Evolutionary conservation across 768 basidiomycete genomes (phyloP).

Genomic region (Hygrocybe coccinea): DNA sequence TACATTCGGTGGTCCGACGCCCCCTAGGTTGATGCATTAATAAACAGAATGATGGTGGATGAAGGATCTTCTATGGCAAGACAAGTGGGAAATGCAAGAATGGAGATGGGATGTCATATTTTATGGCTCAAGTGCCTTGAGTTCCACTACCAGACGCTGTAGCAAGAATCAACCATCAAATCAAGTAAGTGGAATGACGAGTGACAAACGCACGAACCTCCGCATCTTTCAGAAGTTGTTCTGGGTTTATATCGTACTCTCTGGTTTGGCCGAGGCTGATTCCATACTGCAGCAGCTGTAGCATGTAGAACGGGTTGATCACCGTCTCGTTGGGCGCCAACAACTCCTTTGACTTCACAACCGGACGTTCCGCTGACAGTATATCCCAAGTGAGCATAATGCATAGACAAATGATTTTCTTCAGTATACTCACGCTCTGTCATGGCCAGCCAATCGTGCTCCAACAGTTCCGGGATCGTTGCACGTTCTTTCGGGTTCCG

Average conservation of each 20-base stretch:
- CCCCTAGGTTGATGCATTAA: background rate
- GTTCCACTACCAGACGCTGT: constrained; percentile 42
- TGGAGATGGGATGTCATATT: background rate
- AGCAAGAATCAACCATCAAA: background rate
- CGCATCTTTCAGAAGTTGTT: constrained; percentile 48
- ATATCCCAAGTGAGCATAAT: constrained; percentile 9
- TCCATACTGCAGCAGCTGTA: constrained; percentile 66
- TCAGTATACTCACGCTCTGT: constrained; percentile 44
- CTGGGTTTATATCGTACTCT: constrained; percentile 40
- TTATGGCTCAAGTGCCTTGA: background rate
- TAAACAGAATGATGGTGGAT: background rate
- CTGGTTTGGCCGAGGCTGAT: constrained; percentile 51
- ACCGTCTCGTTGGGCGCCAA: constrained; percentile 56
- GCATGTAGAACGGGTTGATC: constrained; percentile 78
- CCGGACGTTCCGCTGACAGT: constrained; percentile 22
- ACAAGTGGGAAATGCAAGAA: background rate
- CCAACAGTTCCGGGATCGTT: constrained; percentile 82
- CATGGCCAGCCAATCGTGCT: constrained; percentile 74
- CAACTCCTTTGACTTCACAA: constrained; percentile 22
- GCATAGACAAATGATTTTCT: background rate
- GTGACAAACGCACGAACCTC: constrained; percentile 40
- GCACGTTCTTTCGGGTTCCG: constrained; percentile 79
- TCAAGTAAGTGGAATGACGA: background rate
- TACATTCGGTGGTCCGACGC: background rate
- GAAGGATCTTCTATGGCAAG: background rate